These are phyloP conservation scores for Hymenoscyphus salicellus DNA, from an alignment of 2,329 filamentous ascomycete genomes.

Conservation along the genomic window DNA sequence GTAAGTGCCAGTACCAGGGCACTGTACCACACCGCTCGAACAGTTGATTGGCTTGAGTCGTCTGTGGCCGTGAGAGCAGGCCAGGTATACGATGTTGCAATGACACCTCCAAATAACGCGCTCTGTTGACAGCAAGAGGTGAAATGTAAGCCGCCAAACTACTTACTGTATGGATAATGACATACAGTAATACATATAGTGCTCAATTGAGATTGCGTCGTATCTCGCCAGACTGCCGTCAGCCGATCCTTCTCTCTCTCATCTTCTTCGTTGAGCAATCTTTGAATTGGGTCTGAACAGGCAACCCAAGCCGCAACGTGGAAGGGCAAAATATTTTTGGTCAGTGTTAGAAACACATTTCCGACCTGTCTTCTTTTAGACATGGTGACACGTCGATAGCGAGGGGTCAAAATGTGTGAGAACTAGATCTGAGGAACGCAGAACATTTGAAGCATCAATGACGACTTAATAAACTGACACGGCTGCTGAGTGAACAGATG, in stretches of 20 bases:
- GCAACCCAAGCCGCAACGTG: neutral
- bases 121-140: neutral
- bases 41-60: neutral
- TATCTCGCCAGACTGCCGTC: neutral
- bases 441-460: no score
- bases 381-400: no score
- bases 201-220: neutral
- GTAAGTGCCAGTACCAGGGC: neutral
- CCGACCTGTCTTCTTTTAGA: neutral
- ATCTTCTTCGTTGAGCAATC: neutral
- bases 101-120: neutral
- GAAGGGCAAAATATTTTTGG: neutral
- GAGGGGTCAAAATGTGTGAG: no score
- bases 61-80: neutral
- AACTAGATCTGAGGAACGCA: no score
- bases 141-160: neutral
- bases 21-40: neutral
- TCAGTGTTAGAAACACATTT: neutral
- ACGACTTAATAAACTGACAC: no score
- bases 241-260: neutral
- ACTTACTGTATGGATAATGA: neutral
- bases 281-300: neutral
- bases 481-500: no score
- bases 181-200: neutral
- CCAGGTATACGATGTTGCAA: neutral